Conservation (phyloP, 176 grass and related monocot species). For the Lolium perenne region DNA sequence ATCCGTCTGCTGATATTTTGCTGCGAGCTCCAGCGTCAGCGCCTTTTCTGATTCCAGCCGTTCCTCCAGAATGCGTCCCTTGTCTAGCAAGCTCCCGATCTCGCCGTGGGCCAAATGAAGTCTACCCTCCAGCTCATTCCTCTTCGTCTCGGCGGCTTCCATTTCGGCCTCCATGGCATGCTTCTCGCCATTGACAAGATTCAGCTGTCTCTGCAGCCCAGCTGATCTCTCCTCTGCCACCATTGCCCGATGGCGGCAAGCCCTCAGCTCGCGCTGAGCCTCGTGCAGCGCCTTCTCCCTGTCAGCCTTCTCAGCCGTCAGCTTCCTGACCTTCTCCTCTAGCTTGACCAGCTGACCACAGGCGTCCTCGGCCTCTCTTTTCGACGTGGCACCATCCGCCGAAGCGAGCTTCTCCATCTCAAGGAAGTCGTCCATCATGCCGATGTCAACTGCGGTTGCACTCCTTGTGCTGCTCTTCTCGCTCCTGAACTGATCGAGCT, state of each 20-base stretch:
- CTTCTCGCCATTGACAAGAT: slow-evolving; percentile 67
- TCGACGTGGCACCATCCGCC: background rate
- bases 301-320: slow-evolving; percentile 56
- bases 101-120: slow-evolving; percentile 62
- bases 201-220: slow-evolving; percentile 76
- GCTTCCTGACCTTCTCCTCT: slow-evolving; percentile 62
- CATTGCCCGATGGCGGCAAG: slow-evolving; percentile 39
- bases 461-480: slow-evolving; percentile 56
- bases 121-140: slow-evolving; percentile 57
- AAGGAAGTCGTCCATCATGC: slow-evolving; percentile 78
- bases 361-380: slow-evolving; percentile 36
- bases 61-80: slow-evolving; percentile 54
- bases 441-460: slow-evolving; percentile 37
- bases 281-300: slow-evolving; percentile 63
- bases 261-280: slow-evolving; percentile 55
- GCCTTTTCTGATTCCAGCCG: slow-evolving; percentile 63
- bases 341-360: slow-evolving; percentile 43
- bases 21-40: slow-evolving; percentile 51
- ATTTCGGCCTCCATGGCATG: slow-evolving; percentile 54
- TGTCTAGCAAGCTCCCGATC: slow-evolving; percentile 55
- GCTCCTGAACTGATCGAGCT: slow-evolving; percentile 79
- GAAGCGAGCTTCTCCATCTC: slow-evolving; percentile 85
- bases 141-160: slow-evolving; percentile 55
- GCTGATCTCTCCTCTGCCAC: slow-evolving; percentile 62
- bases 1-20: slow-evolving; percentile 61